phyloP scores from a whole-genome alignment of 305 asterid genomes.

The Rubia balearica region DNA sequence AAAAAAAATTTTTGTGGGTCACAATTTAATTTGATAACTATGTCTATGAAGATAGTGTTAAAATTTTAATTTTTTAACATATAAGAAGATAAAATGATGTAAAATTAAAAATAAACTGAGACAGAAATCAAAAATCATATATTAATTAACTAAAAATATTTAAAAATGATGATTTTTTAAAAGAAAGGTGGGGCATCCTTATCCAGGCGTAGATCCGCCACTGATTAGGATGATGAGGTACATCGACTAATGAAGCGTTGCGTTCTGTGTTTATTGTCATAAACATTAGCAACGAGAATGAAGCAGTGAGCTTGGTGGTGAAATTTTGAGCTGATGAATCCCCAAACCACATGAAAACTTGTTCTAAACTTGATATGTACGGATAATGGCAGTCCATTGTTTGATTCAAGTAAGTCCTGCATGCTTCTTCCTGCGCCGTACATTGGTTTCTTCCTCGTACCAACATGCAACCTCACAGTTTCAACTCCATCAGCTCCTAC shows the following conservation, averaged over 20 bases:
- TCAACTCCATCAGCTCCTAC: slow-evolving; percentile 37
- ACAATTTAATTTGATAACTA: too few relatives aligned
- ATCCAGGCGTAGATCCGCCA: too few relatives aligned
- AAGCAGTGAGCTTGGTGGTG: slow-evolving; percentile 46
- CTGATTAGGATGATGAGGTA: slow-evolving; percentile 17
- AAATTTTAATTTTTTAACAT: too few relatives aligned
- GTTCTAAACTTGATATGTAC: slow-evolving; percentile 40
- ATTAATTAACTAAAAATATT: too few relatives aligned
- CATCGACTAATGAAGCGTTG: slow-evolving; percentile 51
- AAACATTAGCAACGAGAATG: slow-evolving; percentile 26
- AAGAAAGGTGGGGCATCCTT: too few relatives aligned
- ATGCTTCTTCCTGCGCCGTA: slow-evolving; percentile 78
- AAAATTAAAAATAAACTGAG: too few relatives aligned
- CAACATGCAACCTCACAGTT: slow-evolving; percentile 33
- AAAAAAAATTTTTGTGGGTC: too few relatives aligned
- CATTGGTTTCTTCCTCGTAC: slow-evolving; percentile 60
- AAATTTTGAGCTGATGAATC: slow-evolving; percentile 42
- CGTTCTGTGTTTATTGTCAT: slow-evolving; percentile 44
- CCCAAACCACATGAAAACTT: slow-evolving; percentile 50
- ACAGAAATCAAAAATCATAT: too few relatives aligned
- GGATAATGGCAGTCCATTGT: slow-evolving; percentile 41
- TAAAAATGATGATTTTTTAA: too few relatives aligned
- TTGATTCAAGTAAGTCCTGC: slow-evolving; percentile 58
- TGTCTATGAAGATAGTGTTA: too few relatives aligned
- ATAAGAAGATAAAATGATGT: too few relatives aligned